These are phyloP conservation scores for Yamadazyma paraphyllophila DNA, from an alignment of 805 yeast genomes.

Conservation along the genomic window DNA sequence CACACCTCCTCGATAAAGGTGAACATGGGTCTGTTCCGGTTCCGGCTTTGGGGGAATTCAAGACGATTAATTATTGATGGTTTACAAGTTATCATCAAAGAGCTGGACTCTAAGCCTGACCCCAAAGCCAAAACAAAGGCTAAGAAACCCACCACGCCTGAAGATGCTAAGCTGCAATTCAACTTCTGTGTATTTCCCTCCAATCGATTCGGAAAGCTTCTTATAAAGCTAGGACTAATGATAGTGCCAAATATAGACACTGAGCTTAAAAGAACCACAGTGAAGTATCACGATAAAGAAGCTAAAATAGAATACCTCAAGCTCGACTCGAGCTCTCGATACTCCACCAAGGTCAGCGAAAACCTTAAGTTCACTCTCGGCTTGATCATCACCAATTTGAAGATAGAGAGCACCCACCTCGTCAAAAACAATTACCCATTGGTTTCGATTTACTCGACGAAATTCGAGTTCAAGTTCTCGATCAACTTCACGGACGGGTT, in stretches of 20 bases:
- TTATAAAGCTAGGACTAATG: slow-evolving; percentile 9
- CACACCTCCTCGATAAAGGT: slow-evolving; percentile 15
- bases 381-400: slow-evolving; percentile 13
- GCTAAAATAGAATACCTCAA: slow-evolving; percentile 20
- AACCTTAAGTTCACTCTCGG: slow-evolving; percentile 19
- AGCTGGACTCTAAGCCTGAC: not conserved
- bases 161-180: not conserved
- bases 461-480: slow-evolving; percentile 15
- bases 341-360: slow-evolving; percentile 16
- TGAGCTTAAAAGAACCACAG: slow-evolving; percentile 19
- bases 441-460: slow-evolving; percentile 12
- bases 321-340: slow-evolving; percentile 20
- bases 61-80: slow-evolving; percentile 28
- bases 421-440: slow-evolving; percentile 12
- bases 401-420: slow-evolving; percentile 5
- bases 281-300: slow-evolving; percentile 6
- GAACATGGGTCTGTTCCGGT: slow-evolving; percentile 22
- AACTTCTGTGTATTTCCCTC: slow-evolving; percentile 16
- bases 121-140: not conserved
- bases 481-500: slow-evolving; percentile 19
- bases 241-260: slow-evolving; percentile 22
- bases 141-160: not conserved
- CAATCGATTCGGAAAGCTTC: slow-evolving; percentile 8
- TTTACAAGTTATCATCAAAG: slow-evolving; percentile 5
- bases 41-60: slow-evolving; percentile 40